Conservation (phyloP, 441 rosid genomes). For the Euphorbia celastroides region DNA sequence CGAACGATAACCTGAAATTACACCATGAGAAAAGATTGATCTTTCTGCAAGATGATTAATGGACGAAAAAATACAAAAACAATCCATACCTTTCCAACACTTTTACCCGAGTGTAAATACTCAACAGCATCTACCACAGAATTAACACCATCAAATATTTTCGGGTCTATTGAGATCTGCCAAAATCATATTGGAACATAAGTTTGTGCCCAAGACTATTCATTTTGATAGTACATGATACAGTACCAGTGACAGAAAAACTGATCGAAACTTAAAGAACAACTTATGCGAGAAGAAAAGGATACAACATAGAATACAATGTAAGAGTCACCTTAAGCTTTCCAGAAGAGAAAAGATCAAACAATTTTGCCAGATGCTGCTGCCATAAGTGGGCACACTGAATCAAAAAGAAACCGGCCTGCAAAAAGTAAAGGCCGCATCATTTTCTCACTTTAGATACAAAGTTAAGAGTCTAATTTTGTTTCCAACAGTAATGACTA, state of each 20-base stretch:
- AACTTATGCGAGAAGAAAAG: no score
- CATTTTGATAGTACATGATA: background rate
- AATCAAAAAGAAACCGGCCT: constrained; percentile 91
- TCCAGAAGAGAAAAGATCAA: constrained; percentile 61
- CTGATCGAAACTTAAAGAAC: background rate
- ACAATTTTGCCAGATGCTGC: constrained; percentile 62
- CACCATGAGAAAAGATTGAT: background rate
- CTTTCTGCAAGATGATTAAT: background rate
- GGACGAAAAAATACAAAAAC: background rate
- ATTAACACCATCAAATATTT: constrained; percentile 59
- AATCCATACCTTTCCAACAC: constrained; percentile 77
- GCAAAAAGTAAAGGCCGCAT: constrained; percentile 16
- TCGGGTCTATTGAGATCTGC: constrained; percentile 74
- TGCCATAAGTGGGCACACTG: constrained; percentile 77
- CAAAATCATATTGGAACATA: background rate
- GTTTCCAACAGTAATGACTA: background rate
- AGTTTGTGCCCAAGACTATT: constrained; percentile 1
- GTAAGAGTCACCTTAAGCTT: constrained; percentile 79
- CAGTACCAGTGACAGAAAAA: background rate
- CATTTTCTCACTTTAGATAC: background rate
- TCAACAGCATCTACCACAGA: constrained; percentile 90
- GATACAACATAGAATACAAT: no score
- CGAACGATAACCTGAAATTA: constrained; percentile 71
- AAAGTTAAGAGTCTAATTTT: background rate
- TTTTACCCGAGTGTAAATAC: constrained; percentile 92